Percentiles rank a stretch among this genome's conserved stretches.
Evolutionary conservation across 345 rosid species (phyloP).

Genomic region (Mallotus nudiflorus): DNA sequence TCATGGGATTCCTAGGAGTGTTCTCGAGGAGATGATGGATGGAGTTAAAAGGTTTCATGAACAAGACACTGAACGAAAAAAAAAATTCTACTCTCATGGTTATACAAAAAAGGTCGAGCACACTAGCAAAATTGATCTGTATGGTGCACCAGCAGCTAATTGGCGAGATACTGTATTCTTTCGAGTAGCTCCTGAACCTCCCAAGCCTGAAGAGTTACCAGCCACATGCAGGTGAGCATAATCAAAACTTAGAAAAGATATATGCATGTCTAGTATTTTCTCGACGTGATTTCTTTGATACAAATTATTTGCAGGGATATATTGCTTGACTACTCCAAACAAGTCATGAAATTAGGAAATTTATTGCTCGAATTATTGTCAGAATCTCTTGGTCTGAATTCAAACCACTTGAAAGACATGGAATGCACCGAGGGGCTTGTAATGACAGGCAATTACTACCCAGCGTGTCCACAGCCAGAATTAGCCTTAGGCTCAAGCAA

Average conservation of each 20-base stretch:
- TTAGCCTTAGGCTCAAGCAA: constrained; percentile 12
- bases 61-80: constrained; percentile 37
- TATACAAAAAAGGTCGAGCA: constrained; percentile 25
- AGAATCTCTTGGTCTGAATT: neutral
- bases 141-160: constrained; percentile 22
- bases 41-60: constrained; percentile 42
- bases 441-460: neutral
- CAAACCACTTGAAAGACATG: constrained; percentile 10
- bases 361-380: constrained; percentile 22
- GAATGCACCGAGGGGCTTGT: neutral
- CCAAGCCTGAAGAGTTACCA: constrained; percentile 41
- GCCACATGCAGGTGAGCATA: constrained; percentile 35
- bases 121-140: constrained; percentile 39
- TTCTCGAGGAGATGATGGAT: constrained; percentile 30
- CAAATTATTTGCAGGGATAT: constrained; percentile 30
- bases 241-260: neutral
- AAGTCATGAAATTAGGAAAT: constrained; percentile 11
- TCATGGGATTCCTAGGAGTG: constrained; percentile 34
- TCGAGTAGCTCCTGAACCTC: constrained; percentile 34
- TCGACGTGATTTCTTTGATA: neutral
- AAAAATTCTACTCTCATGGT: constrained; percentile 32
- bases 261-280: neutral
- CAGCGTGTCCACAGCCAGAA: constrained; percentile 19
- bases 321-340: constrained; percentile 24
- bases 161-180: constrained; percentile 46